Evolutionary conservation across 2,329 filamentous ascomycete species (phyloP).

Genomic region (Stagonosporopsis chrysanthemi): DNA sequence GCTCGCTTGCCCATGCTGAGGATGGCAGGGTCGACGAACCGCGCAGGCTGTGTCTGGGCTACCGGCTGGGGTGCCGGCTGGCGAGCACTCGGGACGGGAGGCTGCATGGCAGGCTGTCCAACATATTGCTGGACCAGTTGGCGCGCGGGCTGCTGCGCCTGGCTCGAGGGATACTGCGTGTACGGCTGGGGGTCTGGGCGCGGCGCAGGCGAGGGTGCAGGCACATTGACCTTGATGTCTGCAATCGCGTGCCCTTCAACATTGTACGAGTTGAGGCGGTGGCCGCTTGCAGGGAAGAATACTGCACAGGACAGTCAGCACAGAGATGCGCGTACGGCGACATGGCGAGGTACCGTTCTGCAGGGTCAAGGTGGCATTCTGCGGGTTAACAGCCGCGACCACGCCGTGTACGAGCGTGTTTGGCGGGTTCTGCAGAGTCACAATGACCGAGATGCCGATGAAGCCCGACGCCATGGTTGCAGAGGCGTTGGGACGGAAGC

Average conservation of each 20-base stretch:
- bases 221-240: constrained; percentile 62
- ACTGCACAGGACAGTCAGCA: constrained; percentile 44
- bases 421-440: constrained; percentile 72
- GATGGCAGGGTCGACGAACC: constrained; percentile 83
- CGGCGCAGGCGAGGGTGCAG: constrained; percentile 20
- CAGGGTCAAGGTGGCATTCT: constrained; percentile 68
- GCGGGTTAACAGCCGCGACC: constrained; percentile 73
- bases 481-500: background rate
- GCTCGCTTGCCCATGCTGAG: constrained; percentile 66
- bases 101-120: constrained; percentile 22
- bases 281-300: constrained; percentile 62
- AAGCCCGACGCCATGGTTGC: constrained; percentile 69
- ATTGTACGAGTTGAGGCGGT: constrained; percentile 61
- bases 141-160: constrained; percentile 18
- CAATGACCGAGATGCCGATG: constrained; percentile 77
- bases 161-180: constrained; percentile 30
- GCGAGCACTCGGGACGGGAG: constrained; percentile 9
- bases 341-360: constrained; percentile 66
- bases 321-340: background rate
- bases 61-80: constrained; percentile 34
- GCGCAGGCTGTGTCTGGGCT: constrained; percentile 44
- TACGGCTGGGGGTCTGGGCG: constrained; percentile 27
- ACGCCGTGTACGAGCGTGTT: constrained; percentile 72
- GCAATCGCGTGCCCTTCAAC: constrained; percentile 66
- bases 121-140: constrained; percentile 20